Evolutionary conservation across 768 basidiomycete genomes (phyloP).

Genomic region (Podaxis carcinomalis): DNA sequence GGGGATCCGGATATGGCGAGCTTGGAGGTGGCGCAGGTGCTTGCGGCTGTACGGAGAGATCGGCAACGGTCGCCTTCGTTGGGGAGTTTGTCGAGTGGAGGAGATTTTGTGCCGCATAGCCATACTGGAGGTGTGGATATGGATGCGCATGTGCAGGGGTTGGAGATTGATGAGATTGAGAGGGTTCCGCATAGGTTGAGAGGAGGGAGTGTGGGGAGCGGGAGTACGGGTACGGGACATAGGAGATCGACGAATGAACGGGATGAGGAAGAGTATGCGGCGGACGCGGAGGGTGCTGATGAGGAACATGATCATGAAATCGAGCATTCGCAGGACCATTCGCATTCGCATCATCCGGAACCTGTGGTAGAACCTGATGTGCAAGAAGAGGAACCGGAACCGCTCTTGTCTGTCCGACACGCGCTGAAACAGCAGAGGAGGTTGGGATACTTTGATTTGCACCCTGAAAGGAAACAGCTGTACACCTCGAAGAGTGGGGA

Average conservation of each 20-base stretch:
- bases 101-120: constrained; percentile 24
- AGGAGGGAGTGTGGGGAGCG: constrained; percentile 21
- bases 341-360: constrained; percentile 7
- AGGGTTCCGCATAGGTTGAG: constrained; percentile 30
- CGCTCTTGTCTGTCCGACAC: constrained; percentile 23
- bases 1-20: constrained; percentile 70
- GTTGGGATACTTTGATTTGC: constrained; percentile 73
- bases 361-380: not conserved
- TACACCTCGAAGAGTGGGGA: constrained; percentile 18
- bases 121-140: constrained; percentile 25
- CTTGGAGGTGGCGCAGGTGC: constrained; percentile 66
- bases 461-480: constrained; percentile 62
- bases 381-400: constrained; percentile 15
- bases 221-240: constrained; percentile 19
- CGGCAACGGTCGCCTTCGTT: constrained; percentile 26
- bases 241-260: constrained; percentile 22
- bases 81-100: constrained; percentile 24
- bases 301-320: not conserved
- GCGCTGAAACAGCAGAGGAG: constrained; percentile 37
- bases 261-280: constrained; percentile 18
- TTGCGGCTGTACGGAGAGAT: constrained; percentile 45
- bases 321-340: not conserved
- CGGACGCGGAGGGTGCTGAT: constrained; percentile 5
- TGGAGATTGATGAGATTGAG: constrained; percentile 30
- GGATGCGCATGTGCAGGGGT: constrained; percentile 48